A percentile compares a stretch with the other conserved stretches of the same genome.
Conservation (phyloP, 2,329 filamentous ascomycete species). For the Penicillium sp. region DNA sequence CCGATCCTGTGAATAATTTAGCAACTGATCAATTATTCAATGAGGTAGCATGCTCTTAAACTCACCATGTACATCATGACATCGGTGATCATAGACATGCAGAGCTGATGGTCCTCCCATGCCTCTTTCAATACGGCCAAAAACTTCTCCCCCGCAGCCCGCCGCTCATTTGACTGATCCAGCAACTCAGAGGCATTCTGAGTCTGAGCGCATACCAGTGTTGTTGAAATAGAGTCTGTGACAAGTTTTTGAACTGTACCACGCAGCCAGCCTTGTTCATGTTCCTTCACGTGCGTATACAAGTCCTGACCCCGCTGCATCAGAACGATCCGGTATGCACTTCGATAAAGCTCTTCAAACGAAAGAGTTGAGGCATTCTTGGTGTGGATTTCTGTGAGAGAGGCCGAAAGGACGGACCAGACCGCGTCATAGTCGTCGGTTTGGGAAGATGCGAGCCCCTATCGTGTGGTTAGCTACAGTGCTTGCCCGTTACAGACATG, state of each 20-base stretch:
- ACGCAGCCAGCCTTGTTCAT: conserved; percentile 80
- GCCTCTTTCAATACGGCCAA: conserved; percentile 71
- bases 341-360: conserved; percentile 93
- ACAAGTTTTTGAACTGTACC: conserved; percentile 72
- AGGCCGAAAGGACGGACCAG: conserved; percentile 75
- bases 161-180: conserved; percentile 69
- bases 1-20: conserved; percentile 61
- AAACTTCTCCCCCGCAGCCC: conserved; percentile 79
- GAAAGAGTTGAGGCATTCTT: conserved; percentile 88
- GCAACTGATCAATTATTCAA: neutral
- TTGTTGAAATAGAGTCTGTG: conserved; percentile 67
- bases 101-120: conserved; percentile 87
- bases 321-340: conserved; percentile 89
- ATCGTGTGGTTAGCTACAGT: conserved; percentile 16
- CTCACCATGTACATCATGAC: conserved; percentile 89
- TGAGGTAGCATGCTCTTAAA: neutral
- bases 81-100: conserved; percentile 95
- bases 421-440: conserved; percentile 79
- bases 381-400: conserved; percentile 83
- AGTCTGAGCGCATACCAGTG: conserved; percentile 52
- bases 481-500: conserved; percentile 3
- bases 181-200: conserved; percentile 46
- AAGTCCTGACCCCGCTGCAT: conserved; percentile 81
- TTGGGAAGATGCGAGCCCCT: conserved; percentile 59
- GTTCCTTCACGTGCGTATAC: conserved; percentile 75